Evolutionary conservation across 2,329 filamentous ascomycete species (phyloP), one percentile per base, ranked within the genome.

Genomic region (Colletotrichum sp.): DNA sequence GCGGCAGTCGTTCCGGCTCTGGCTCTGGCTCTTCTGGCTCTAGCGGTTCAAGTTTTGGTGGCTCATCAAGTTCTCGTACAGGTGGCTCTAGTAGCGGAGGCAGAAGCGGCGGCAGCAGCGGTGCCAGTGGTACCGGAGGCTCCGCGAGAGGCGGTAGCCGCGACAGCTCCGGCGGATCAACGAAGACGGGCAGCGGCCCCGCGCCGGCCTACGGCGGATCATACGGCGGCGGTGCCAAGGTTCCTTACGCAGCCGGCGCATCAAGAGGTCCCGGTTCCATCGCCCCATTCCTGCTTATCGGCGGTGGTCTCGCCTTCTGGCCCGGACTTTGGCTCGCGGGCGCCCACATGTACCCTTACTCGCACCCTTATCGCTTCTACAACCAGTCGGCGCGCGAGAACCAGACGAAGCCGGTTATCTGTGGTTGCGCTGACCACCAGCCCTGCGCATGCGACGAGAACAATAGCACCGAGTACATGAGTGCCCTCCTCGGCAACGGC

Each of bases 401-500:
- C 86, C 89, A 92, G 86, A 91, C 87, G 10, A 88, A 91, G 74
- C 89, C 90, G 0, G 90, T 94, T 2, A 81, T 85, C 4, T 95
- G 93, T 80, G 83, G 91, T 30, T 95, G 93, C 83, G 88, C 87
- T 67, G 80, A 86, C 43, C 87, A 89, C 78, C 80, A 80, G 2
- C 82, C 85, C 4, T 92, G 91, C 77, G 87, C 89, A 7, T 92
- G 91, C 79, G 85, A 89, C 75, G 82, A 80, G 34, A 87, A 87
- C 69, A 76, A 78, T 30, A 79, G 55, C 79, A 81, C 4, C 84
- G 84, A 87, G 0, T 94, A 93, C 81, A 84, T 94, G 74, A 85
- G 90, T 77, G 87, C 89, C 10, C 81, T 96, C 12, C 87, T 96
- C 58, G 94, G 93, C 70, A 90, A 94, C 81, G 92, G 92, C 52